Evolutionary conservation across 2,329 filamentous ascomycete genomes (phyloP).

Genomic region (Mycogone perniciosa): DNA sequence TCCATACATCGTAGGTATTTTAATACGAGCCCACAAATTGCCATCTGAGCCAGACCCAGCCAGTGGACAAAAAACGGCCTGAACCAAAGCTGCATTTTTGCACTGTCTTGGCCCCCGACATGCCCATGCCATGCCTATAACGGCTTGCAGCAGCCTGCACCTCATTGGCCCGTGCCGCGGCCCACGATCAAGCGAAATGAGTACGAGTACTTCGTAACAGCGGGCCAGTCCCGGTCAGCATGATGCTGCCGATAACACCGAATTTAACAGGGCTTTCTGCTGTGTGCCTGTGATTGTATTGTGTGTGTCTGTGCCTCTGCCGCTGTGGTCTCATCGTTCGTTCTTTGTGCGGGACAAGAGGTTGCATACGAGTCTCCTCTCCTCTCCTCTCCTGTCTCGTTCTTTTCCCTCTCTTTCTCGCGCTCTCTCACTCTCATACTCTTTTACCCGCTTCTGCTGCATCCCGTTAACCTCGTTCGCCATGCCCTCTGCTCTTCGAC

Average conservation of each 20-base stretch:
- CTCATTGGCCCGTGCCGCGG: too few relatives aligned
- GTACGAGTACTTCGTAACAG: too few relatives aligned
- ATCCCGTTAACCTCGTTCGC: conserved; percentile 7
- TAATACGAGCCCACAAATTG: neutral
- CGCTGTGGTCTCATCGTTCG: conserved; percentile 3
- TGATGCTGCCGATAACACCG: neutral
- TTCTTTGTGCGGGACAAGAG: conserved; percentile 4
- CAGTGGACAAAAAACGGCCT: too few relatives aligned
- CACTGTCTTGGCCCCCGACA: neutral
- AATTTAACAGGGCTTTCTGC: neutral
- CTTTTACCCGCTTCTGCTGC: conserved; percentile 9
- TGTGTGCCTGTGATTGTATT: neutral
- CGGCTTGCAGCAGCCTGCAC: neutral
- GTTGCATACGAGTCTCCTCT: conserved; percentile 5
- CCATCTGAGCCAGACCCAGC: too few relatives aligned
- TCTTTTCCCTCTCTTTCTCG: neutral
- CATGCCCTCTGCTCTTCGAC: conserved; percentile 15
- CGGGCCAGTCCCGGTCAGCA: conserved; percentile 4
- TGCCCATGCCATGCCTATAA: neutral
- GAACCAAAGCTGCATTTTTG: too few relatives aligned
- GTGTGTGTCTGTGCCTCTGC: neutral
- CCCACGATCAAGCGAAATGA: too few relatives aligned
- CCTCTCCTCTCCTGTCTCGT: neutral
- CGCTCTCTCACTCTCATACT: conserved; percentile 6
- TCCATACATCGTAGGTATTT: neutral